phyloP scores from a whole-genome alignment of 164 flowering plant genomes.

The Berberis thunbergii region DNA sequence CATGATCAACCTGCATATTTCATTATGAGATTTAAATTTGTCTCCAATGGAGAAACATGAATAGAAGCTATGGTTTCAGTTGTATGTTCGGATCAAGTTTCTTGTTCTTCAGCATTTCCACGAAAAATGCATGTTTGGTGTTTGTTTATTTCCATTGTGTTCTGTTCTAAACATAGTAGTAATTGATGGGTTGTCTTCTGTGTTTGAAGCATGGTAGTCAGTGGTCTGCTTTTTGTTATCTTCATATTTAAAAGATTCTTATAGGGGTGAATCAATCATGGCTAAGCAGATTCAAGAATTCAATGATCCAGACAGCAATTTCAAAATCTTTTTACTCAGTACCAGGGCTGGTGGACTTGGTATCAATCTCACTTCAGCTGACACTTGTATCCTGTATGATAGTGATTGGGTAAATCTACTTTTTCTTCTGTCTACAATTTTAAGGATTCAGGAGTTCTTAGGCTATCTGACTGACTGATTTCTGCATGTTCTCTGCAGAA shows the following conservation, averaged over 20 bases:
- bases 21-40: too few species aligned
- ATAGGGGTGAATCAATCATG: not conserved
- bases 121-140: too few species aligned
- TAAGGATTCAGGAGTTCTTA: not conserved
- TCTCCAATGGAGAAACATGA: too few species aligned
- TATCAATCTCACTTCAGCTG: constrained; percentile 94
- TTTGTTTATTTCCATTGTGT: too few species aligned
- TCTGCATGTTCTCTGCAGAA: constrained; percentile 42
- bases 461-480: constrained; percentile 4
- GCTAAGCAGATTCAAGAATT: constrained; percentile 70
- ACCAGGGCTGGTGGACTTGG: constrained; percentile 99
- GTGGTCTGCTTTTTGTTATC: not conserved
- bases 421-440: not conserved
- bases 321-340: constrained; percentile 81
- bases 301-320: constrained; percentile 64
- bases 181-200: too few species aligned
- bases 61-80: too few species aligned
- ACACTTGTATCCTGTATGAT: constrained; percentile 92
- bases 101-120: too few species aligned
- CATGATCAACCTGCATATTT: too few species aligned
- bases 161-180: too few species aligned
- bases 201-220: not conserved
- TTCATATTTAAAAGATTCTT: not conserved
- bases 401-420: constrained; percentile 77
- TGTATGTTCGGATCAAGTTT: too few species aligned